Percentiles rank a stretch among this genome's conserved stretches.
phyloP scores from a whole-genome alignment of 208 protist species.

The Leishmania martiniquensis region DNA sequence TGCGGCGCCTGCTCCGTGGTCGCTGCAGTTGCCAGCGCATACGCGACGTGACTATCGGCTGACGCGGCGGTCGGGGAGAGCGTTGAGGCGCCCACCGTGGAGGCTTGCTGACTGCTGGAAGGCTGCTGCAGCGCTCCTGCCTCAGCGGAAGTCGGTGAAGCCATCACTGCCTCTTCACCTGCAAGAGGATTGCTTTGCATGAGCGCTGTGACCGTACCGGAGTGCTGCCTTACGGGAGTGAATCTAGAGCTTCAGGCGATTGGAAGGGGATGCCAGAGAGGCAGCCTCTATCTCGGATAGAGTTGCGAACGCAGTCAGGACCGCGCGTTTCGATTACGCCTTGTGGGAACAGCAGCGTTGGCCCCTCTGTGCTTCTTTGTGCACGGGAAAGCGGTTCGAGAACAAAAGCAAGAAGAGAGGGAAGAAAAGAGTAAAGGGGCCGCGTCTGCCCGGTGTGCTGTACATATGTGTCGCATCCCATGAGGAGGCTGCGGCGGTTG shows the following conservation, averaged over 20 bases:
- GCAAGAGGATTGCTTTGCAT: constrained; percentile 11
- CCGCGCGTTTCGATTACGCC: background rate
- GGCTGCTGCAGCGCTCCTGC: background rate
- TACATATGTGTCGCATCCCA: background rate
- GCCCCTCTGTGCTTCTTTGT: background rate
- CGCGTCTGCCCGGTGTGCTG: background rate
- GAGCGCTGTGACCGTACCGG: background rate
- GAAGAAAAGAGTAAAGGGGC: background rate
- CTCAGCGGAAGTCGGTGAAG: background rate
- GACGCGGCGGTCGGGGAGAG: background rate
- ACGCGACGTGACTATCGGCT: background rate
- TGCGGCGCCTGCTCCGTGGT: background rate
- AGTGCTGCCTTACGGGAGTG: background rate
- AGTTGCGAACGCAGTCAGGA: background rate
- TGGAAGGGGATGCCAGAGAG: background rate
- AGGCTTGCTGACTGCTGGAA: background rate
- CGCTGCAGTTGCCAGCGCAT: background rate
- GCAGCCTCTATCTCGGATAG: background rate
- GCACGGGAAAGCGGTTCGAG: no score
- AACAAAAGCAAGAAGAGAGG: background rate
- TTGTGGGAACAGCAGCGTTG: background rate
- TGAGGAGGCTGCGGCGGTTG: background rate
- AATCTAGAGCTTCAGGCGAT: background rate
- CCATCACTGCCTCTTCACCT: constrained; percentile 19
- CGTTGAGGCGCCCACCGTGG: background rate